Base-by-base conservation (phyloP, 2,329 filamentous ascomycete genomes). In the Hortaea werneckii region DNA sequence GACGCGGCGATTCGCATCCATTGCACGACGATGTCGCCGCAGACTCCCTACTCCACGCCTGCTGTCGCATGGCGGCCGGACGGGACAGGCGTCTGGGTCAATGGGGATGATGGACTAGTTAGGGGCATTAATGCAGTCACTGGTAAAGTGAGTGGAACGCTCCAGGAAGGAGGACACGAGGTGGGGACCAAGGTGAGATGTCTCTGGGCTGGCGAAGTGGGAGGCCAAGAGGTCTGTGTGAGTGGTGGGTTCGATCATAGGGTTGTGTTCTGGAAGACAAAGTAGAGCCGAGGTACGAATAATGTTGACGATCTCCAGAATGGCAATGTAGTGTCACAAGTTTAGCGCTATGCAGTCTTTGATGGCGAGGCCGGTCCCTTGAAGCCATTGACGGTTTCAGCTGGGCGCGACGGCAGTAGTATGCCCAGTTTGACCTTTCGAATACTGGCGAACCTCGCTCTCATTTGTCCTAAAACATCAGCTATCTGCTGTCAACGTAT, bases 231-330 rank as follows among this genome's bases (percentile, higher is more conserved):
- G 59, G 70, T 73, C 60, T 56, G 82, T 44, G 67, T 82, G 29
- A 80, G 76, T 62, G 79, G 79, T 26, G 80, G 78, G 1, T 83
- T 82, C 61, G 79, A 83, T 63, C 77, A 77, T 56, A 73, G 65
- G 50, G 61, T 82, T 49, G 69, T 82, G 50, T 60, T 81, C 30
- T 82, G 79, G 79, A 68, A 62, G 47, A 43, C 43, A 20, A 20
- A 20, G 20, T 20, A 20, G 20, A 20, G 20, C 20, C 20, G 20
- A 20, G 20, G 20, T 20, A 20, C 2, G 20, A 20, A 20, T 20
- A 20, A 20, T 20, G 20, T 20, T 20, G 20, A 20, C 4, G 20
- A 20, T 20, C 4, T 20, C 20, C 20, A 20, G 4, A 20, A 20
- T 20, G 20, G 20, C 20, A 20, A 20, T 20, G 20, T 20, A 20